Percentiles rank a stretch among this genome's conserved stretches.
Evolutionary conservation across 2,329 filamentous ascomycete genomes (phyloP).

Genomic region (Fusarium succisae): DNA sequence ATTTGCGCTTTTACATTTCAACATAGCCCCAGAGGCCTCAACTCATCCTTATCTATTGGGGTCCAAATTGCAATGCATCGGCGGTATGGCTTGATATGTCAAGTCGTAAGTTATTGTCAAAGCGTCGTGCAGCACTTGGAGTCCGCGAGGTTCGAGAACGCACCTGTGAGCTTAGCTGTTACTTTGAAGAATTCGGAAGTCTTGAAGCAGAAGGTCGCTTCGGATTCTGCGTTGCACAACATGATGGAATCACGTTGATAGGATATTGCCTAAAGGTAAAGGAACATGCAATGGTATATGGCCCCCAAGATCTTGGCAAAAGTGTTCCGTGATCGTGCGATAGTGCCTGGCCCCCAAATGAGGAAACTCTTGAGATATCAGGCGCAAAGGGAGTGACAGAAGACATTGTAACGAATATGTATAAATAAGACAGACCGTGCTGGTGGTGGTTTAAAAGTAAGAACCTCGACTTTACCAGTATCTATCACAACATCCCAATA

Average conservation of each 20-base stretch:
- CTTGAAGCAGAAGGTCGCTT: neutral
- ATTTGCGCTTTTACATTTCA: neutral
- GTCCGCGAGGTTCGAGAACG: neutral
- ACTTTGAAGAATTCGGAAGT: accelerated
- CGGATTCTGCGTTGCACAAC: accelerated
- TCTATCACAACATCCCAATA: accelerated
- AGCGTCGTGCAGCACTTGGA: neutral
- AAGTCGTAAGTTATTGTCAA: neutral
- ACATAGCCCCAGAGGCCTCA: neutral
- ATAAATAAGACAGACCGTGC: neutral
- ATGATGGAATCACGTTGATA: neutral
- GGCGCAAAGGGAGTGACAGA: neutral
- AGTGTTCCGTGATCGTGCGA: neutral
- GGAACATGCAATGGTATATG: neutral
- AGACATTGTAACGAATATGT: accelerated
- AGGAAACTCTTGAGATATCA: neutral
- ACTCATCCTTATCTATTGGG: neutral
- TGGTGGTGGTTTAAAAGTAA: accelerated
- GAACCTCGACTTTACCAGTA: accelerated
- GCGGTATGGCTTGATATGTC: neutral
- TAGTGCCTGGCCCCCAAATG: neutral
- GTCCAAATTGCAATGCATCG: neutral
- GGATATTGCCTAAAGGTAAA: neutral
- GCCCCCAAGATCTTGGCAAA: neutral
- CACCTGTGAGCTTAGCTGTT: neutral